A percentile compares a stretch with the other conserved stretches of the same genome.
Evolutionary conservation across 768 basidiomycete genomes (phyloP).

Genomic region (Phlebiopsis flavidoalba): DNA sequence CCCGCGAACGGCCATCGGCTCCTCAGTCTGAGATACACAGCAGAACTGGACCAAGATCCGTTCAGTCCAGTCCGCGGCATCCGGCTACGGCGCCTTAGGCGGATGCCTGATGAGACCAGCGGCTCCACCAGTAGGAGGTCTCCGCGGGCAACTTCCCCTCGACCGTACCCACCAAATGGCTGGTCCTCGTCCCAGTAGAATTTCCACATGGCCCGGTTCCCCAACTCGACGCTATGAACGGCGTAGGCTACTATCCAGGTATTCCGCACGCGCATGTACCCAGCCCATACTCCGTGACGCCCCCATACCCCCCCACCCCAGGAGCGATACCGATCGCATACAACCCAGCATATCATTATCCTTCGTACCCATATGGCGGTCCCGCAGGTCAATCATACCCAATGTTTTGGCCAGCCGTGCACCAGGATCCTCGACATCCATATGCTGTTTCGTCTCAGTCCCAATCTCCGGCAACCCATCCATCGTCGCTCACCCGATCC

Average conservation of each 20-base stretch:
- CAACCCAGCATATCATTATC: slow-evolving; percentile 26
- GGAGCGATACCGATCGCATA: slow-evolving; percentile 8
- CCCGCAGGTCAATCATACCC: slow-evolving; percentile 30
- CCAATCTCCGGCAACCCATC: slow-evolving; percentile 2
- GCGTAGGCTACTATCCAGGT: not conserved
- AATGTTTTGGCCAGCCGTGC: slow-evolving; percentile 28
- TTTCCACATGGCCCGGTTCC: not conserved
- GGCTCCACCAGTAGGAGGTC: slow-evolving; percentile 6
- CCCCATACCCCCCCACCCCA: slow-evolving; percentile 16
- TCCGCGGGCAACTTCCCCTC: slow-evolving; percentile 10
- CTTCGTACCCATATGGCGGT: slow-evolving; percentile 30
- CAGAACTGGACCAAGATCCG: slow-evolving; percentile 38
- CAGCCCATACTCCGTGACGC: slow-evolving; percentile 11
- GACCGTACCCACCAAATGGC: not conserved
- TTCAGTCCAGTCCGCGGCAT: slow-evolving; percentile 44
- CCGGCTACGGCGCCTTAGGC: slow-evolving; percentile 34
- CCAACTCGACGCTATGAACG: not conserved
- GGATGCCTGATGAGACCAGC: slow-evolving; percentile 35
- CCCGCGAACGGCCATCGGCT: slow-evolving; percentile 24
- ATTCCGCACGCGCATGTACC: slow-evolving; percentile 15
- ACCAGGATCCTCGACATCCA: slow-evolving; percentile 6
- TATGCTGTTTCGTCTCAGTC: not conserved
- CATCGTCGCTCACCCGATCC: not conserved
- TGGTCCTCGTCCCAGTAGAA: not conserved
- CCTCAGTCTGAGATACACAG: slow-evolving; percentile 43